phyloP scores from a whole-genome alignment of 495 filamentous ascomycete species.

The Clohesyomyces aquaticus region DNA sequence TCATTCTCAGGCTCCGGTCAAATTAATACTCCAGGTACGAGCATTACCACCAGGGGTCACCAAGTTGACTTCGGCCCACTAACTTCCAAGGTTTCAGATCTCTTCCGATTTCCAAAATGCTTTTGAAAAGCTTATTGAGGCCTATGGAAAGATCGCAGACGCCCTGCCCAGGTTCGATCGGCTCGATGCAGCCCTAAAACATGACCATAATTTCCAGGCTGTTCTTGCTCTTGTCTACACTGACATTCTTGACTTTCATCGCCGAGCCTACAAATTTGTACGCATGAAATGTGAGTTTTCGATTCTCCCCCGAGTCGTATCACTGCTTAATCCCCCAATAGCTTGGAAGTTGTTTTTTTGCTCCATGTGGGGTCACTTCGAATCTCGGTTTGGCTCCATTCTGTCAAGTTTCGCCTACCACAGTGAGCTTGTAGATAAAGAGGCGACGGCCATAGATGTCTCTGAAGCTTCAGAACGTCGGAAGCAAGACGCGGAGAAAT shows the following conservation, averaged over 20 bases:
- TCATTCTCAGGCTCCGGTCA: too few relatives aligned
- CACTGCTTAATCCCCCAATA: conserved; percentile 18
- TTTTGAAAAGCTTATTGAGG: conserved; percentile 52
- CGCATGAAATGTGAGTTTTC: conserved; percentile 46
- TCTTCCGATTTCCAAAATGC: conserved; percentile 46
- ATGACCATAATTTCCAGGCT: conserved; percentile 47
- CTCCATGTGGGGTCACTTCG: conserved; percentile 51
- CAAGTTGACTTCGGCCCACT: not conserved
- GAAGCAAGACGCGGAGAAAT: conserved; percentile 5
- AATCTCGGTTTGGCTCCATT: conserved; percentile 48
- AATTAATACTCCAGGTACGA: too few relatives aligned
- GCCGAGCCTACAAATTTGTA: conserved; percentile 53
- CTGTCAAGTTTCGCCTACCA: conserved; percentile 48
- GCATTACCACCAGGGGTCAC: too few relatives aligned
- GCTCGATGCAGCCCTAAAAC: conserved; percentile 39
- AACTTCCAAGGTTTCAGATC: conserved; percentile 10
- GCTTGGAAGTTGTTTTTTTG: conserved; percentile 54
- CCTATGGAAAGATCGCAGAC: conserved; percentile 50
- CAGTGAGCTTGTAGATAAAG: conserved; percentile 48
- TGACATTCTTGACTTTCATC: conserved; percentile 54
- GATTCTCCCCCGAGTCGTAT: not conserved
- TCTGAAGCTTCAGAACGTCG: conserved; percentile 39
- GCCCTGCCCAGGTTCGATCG: conserved; percentile 49
- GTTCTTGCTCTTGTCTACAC: conserved; percentile 50
- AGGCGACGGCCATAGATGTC: conserved; percentile 43